Conservation (phyloP, 2,329 filamentous ascomycete genomes). For the Fusarium anthophilum region DNA sequence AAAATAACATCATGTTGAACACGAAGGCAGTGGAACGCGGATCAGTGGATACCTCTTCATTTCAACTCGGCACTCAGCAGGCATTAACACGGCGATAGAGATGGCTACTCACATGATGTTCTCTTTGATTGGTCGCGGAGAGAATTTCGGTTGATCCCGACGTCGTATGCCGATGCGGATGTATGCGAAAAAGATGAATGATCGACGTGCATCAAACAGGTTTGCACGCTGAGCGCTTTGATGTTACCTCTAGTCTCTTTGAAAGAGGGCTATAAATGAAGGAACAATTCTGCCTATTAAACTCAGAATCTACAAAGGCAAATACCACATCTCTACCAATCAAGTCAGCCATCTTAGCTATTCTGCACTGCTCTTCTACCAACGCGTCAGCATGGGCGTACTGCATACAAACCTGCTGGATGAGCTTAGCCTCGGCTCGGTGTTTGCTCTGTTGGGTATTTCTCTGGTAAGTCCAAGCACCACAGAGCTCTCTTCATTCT, state of each 20-base stretch:
- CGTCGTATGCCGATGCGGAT: background rate
- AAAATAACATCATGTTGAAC: background rate
- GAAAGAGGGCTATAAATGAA: background rate
- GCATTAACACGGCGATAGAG: background rate
- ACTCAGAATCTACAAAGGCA: fast-evolving
- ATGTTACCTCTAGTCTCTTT: background rate
- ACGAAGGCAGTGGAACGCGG: background rate
- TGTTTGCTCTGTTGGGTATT: background rate
- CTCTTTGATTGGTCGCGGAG: background rate
- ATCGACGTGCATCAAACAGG: background rate
- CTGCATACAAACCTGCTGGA: background rate
- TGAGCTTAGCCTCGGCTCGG: background rate
- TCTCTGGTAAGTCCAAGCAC: background rate
- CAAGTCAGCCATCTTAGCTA: background rate
- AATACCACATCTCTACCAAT: background rate
- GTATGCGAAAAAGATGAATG: background rate
- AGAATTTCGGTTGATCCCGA: background rate
- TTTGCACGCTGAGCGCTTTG: background rate
- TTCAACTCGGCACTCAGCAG: background rate
- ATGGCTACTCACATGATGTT: background rate
- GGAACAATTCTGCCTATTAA: fast-evolving
- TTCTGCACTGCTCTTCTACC: background rate
- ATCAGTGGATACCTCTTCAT: background rate
- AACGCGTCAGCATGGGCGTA: background rate
- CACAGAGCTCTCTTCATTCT: background rate